A percentile compares a stretch with the other conserved stretches of the same genome.
Conservation (phyloP, 2,329 filamentous ascomycete genomes). For the Monosporascus sp. region DNA sequence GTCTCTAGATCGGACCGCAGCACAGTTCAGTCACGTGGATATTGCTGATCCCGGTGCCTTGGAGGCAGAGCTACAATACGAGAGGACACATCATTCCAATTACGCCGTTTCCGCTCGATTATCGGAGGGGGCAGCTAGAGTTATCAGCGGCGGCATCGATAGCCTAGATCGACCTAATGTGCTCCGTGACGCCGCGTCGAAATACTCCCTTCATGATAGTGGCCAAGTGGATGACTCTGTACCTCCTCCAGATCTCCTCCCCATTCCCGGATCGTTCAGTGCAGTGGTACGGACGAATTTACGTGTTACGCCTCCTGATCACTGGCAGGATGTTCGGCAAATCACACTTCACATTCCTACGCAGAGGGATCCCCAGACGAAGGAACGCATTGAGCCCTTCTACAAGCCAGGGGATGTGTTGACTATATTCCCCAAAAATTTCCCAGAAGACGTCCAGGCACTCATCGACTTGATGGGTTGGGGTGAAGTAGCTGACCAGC, state of each 20-base stretch:
- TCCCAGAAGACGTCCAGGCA: constrained; percentile 69
- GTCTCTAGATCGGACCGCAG: constrained; percentile 18
- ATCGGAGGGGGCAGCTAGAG: constrained; percentile 15
- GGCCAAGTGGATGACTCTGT: constrained; percentile 5
- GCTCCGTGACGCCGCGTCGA: constrained; percentile 28
- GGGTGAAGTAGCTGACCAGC: constrained; percentile 64
- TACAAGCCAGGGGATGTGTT: constrained; percentile 72
- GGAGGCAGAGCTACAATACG: constrained; percentile 16
- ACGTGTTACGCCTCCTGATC: constrained; percentile 66
- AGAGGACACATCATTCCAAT: constrained; percentile 11
- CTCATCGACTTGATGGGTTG: constrained; percentile 78
- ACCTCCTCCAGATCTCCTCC: constrained; percentile 37
- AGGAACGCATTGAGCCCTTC: constrained; percentile 28
- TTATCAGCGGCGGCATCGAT: constrained; percentile 17
- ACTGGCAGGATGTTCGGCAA: constrained; percentile 93
- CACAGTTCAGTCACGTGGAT: constrained; percentile 23
- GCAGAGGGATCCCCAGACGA: constrained; percentile 3
- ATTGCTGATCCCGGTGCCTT: constrained; percentile 8
- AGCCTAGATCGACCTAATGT: constrained; percentile 31
- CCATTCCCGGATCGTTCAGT: constrained; percentile 50
- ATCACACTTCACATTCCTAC: constrained; percentile 53
- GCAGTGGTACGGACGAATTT: constrained; percentile 61
- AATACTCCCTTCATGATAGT: constrained; percentile 25
- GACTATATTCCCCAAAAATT: constrained; percentile 83
- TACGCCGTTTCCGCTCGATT: constrained; percentile 15